Percentiles rank a stretch among this genome's conserved stretches.
phyloP scores from a whole-genome alignment of 2,329 filamentous ascomycete species.

The Verticillium nubilum region DNA sequence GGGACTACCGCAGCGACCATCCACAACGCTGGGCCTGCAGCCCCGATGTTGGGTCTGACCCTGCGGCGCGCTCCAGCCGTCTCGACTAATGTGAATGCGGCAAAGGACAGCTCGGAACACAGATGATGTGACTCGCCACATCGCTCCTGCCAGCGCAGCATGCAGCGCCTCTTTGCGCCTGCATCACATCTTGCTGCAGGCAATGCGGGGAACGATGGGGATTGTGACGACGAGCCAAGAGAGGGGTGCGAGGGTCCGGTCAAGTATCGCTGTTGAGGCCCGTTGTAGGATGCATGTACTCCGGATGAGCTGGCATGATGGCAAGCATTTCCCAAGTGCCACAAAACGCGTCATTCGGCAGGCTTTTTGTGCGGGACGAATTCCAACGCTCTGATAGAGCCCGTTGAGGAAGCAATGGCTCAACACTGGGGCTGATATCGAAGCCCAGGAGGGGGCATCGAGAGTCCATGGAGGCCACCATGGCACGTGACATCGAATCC shows the following conservation, averaged over 20 bases:
- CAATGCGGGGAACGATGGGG: constrained; percentile 10
- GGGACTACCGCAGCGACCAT: background rate
- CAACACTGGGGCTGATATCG: too few species aligned
- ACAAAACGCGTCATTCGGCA: too few species aligned
- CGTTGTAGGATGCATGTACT: background rate
- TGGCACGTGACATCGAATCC: too few species aligned
- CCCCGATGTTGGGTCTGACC: background rate
- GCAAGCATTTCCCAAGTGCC: background rate
- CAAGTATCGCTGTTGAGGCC: background rate
- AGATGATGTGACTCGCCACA: constrained; percentile 6
- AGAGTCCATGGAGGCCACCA: too few species aligned
- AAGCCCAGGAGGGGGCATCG: too few species aligned
- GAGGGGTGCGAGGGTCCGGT: background rate
- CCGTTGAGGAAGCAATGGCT: too few species aligned
- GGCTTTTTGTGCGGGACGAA: too few species aligned
- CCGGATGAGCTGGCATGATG: background rate
- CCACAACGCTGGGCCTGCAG: background rate
- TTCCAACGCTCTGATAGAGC: too few species aligned
- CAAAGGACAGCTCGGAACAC: background rate
- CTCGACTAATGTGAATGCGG: background rate
- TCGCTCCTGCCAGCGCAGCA: constrained; percentile 12
- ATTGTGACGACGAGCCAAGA: constrained; percentile 8
- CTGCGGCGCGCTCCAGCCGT: background rate
- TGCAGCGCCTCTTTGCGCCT: constrained; percentile 8
- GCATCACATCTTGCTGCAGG: constrained; percentile 10